Base-by-base conservation (phyloP, 192 early-diverging fungal genomes). In the Gryganskiella cystojenkinii region DNA sequence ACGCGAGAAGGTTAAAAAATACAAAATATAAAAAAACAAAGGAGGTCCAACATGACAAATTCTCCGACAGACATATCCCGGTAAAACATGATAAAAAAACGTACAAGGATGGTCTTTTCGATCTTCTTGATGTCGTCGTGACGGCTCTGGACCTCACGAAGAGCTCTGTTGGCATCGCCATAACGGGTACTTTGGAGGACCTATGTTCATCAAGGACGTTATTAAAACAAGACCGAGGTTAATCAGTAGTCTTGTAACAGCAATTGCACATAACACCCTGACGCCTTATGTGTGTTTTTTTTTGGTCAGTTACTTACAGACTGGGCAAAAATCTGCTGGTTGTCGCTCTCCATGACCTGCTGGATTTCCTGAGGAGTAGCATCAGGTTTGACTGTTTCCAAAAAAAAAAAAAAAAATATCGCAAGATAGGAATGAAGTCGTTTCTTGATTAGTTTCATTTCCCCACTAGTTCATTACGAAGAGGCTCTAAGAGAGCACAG, bases 101-200 rank as follows among this genome's bases (percentile, higher is more conserved):
- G 66, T 83, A 93, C 92, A 61, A 94, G 75, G 70, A 96, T 95
- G 33, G 90, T 92, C 72, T 90, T 90, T 81, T 96, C 95, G 67
- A 96, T 95, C 80, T 91, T 89, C 67, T 94, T 85, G 55, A 96
- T 93, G 63, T 96, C 95, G 61, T 90, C 83, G 62, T 96, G 95
- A 47, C 93, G 83, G 59, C 89, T 85, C 81, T 96, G 94, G 35
- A 96, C 94, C 79, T 95, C 94, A 43, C 88, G 79, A 28, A 96
- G 71, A 8, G 93, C 95, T 27, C 86, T 80, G 55, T 82, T 83
- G 33, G 94, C 93, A 73, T 94, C 92, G 34, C 85, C 84, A 30
- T 87, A 87, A 52, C 94, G 90, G 27, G 88, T 87, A 31, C 83
- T 81, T 64, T 90, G 83, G 68, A 94, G 85, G 56, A 95, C 86